Conservation (phyloP, 208 protist species). For the Herpetomonas muscarum region DNA sequence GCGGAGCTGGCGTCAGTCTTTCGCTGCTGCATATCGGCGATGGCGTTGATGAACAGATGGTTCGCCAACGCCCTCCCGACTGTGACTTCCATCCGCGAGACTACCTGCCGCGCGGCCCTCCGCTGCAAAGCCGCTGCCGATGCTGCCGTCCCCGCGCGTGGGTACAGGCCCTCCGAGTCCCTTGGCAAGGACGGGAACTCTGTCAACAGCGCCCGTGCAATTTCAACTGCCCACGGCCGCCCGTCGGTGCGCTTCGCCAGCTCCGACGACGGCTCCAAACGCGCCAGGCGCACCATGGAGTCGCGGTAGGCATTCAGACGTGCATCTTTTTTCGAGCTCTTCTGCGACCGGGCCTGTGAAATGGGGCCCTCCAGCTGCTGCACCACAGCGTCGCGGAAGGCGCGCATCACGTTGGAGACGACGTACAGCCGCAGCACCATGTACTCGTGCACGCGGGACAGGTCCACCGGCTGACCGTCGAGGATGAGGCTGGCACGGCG, state of each 20-base stretch:
- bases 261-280: slow-evolving; percentile 13
- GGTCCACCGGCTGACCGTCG: too few species aligned
- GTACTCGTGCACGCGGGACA: slow-evolving; percentile 47
- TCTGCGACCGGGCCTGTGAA: too few species aligned
- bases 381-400: slow-evolving; percentile 28
- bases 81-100: slow-evolving; percentile 54
- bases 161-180: slow-evolving; percentile 4
- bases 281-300: too few species aligned
- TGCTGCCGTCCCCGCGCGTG: neutral
- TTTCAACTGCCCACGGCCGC: too few species aligned
- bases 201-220: too few species aligned
- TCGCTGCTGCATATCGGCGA: neutral
- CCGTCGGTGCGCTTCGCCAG: slow-evolving; percentile 16
- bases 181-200: slow-evolving; percentile 11
- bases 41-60: slow-evolving; percentile 50
- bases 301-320: too few species aligned
- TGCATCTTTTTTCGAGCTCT: too few species aligned
- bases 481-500: too few species aligned
- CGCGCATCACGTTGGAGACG: slow-evolving; percentile 59
- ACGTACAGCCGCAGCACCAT: slow-evolving; percentile 64
- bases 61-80: slow-evolving; percentile 31
- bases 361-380: neutral
- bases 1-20: too few species aligned
- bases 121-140: too few species aligned
- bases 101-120: slow-evolving; percentile 20